These are phyloP conservation scores for Grosmannia penicillata DNA, from an alignment of 2,329 filamentous ascomycete genomes.

Conservation along the genomic window DNA sequence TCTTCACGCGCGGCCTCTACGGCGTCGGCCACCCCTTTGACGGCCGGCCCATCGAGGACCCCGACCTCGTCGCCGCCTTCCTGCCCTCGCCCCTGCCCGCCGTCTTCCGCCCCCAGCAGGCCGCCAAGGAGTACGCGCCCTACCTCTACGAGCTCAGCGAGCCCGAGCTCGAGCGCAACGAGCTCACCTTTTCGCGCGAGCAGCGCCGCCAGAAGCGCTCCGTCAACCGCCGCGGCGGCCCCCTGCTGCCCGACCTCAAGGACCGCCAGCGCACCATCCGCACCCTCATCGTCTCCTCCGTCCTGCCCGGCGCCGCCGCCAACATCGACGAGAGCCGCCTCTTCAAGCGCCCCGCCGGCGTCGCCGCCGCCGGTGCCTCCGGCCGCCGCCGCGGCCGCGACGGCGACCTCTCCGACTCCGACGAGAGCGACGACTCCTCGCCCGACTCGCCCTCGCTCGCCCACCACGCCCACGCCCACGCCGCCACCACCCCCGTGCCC, in stretches of 20 bases:
- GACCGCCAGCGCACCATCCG: constrained; percentile 87
- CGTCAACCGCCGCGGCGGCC: constrained; percentile 83
- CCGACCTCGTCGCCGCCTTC: constrained; percentile 75
- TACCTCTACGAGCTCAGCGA: constrained; percentile 92
- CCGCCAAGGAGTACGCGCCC: constrained; percentile 86
- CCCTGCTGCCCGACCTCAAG: constrained; percentile 87
- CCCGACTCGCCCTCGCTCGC: constrained; percentile 74
- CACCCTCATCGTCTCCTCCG: constrained; percentile 81
- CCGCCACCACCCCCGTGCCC: constrained; percentile 58
- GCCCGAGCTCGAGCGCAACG: constrained; percentile 74
- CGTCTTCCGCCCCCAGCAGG: constrained; percentile 80
- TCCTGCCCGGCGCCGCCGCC: constrained; percentile 73
- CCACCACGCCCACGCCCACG: constrained; percentile 32
- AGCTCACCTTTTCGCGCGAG: constrained; percentile 85
- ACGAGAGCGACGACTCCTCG: constrained; percentile 78
- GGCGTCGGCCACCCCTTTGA: constrained; percentile 91
- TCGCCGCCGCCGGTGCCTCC: constrained; percentile 40
- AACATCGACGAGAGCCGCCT: constrained; percentile 73
- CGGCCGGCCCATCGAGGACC: constrained; percentile 80
- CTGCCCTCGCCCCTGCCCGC: constrained; percentile 68
- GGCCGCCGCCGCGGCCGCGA: constrained; percentile 39
- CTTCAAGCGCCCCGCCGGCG: constrained; percentile 60
- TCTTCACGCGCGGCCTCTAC: constrained; percentile 88
- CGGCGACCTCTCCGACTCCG: constrained; percentile 72
- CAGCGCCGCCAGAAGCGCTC: constrained; percentile 91